Evolutionary conservation across 176 grass and related monocot species (phyloP).

Genomic region (Carex littledalei): DNA sequence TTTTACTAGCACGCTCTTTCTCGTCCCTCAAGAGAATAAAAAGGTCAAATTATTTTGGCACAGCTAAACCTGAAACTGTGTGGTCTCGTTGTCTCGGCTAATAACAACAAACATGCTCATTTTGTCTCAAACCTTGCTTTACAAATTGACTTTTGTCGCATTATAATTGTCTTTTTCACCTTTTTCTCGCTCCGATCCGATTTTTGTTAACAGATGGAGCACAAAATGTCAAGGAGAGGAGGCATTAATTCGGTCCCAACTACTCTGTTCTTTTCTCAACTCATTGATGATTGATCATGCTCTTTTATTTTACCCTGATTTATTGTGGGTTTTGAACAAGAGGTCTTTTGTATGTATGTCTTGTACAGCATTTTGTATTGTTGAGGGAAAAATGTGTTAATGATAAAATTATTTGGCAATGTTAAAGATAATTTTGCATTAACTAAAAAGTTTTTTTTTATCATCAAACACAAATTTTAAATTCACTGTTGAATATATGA

Average conservation of each 20-base stretch:
- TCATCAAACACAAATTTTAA: too few relatives aligned
- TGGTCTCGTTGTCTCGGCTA: slow-evolving; percentile 6
- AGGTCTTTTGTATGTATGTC: too few relatives aligned
- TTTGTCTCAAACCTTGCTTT: slow-evolving; percentile 15
- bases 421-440: too few relatives aligned
- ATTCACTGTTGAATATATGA: too few relatives aligned
- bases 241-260: slow-evolving; percentile 19
- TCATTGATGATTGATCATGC: not conserved
- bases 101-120: slow-evolving; percentile 23
- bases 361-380: too few relatives aligned
- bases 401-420: too few relatives aligned
- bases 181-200: slow-evolving; percentile 4
- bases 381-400: too few relatives aligned
- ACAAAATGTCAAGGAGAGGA: slow-evolving; percentile 13
- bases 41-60: not conserved
- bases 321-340: not conserved
- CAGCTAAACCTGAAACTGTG: not conserved
- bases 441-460: too few relatives aligned
- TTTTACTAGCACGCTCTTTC: not conserved
- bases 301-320: not conserved
- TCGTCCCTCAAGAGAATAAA: not conserved
- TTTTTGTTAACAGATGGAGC: not conserved
- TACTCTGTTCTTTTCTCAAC: not conserved
- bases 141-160: slow-evolving; percentile 17
- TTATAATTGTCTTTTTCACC: slow-evolving; percentile 11